Base-by-base conservation (phyloP, 2,329 filamentous ascomycete species). In the Neonectria punicea region DNA sequence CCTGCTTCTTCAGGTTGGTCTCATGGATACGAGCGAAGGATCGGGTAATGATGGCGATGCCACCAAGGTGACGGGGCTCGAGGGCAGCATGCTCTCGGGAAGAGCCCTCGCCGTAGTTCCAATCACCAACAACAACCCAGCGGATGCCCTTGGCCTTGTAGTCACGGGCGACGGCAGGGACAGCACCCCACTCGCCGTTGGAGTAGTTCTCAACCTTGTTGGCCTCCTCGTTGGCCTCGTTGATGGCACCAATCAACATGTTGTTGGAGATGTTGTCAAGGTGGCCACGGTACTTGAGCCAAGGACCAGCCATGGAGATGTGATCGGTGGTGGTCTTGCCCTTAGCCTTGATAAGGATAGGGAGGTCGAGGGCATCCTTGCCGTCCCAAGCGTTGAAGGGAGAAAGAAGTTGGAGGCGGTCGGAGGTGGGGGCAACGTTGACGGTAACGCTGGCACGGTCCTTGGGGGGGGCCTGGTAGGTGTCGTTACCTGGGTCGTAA, bases 1-100 rank as follows among this genome's bases (percentile, higher is more conserved):
- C 96, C 90, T 99, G 96, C 92, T 99, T 99, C 93, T 99, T 99
- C 86, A 99, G 85, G 90, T 99, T 99, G 87, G 96, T 99, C 89
- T 99, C 96, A 89, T 99, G 96, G 79, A 99, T 99, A 92, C 96
- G 96, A 78, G 96, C 96, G 80, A 99, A 99, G 71, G 89, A 93
- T 79, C 93, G 92, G 79, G 92, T 94, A 80, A 99, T 97, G 86
- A 99, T 97, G 78, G 95, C 96, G 77, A 98, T 89, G 82, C 95
- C 96, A 78, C 96, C 96, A 71, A 99, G 91, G 86, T 98, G 95
- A 80, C 96, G 91, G 79, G 96, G 96, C 87, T 99, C 95, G 68
- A 99, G 90, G 82, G 96, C 96, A 75, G 96, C 96, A 81, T 99
- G 96, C 87, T 99, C 96, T 88, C 96, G 94, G 69, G 96, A 98